Base-by-base conservation (phyloP, 2,329 filamentous ascomycete genomes). In the Colletotrichum lupini region DNA sequence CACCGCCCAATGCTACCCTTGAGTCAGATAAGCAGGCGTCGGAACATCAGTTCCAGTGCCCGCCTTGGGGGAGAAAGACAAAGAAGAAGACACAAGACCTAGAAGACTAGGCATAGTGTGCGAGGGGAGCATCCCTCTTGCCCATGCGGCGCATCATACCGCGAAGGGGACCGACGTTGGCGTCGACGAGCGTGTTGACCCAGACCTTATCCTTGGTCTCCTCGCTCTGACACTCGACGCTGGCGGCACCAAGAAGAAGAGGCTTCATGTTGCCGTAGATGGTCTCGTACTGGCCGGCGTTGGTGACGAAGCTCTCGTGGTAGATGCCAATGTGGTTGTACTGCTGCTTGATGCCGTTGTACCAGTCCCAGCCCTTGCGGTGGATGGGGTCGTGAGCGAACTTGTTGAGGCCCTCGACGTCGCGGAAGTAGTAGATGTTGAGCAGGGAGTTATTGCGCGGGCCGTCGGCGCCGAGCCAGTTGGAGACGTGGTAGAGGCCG, bases 301-400 rank as follows among this genome's bases (percentile, higher is more conserved):
- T 83, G 5, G 85, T 84, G 30, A 83, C 79, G 75, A 87, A 90
- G 0, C 85, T 84, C 83, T 91, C 89, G 77, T 91, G 89, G 73
- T 83, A 90, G 75, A 90, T 86, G 5, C 84, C 83, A 28, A 90
- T 76, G 74, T 88, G 82, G 30, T 77, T 76, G 53, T 80, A 74
- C 30, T 83, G 76, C 57, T 77, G 78, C 63, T 77, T 78, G 67
- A 83, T 82, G 78, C 55, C 22, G 56, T 67, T 72, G 49, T 85
- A 88, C 85, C 85, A 90, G 59, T 86, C 83, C 88, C 87, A 88
- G 0, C 79, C 85, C 49, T 82, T 78, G 14, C 85, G 82, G 76
- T 91, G 89, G 9, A 85, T 68, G 7, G 81, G 77, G 58, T 82
- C 83, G 64, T 89, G 85, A 1, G 89, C 88, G 74, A 89, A 91